phyloP scores from a whole-genome alignment of 768 basidiomycete species.

The Hericium alpestre region DNA sequence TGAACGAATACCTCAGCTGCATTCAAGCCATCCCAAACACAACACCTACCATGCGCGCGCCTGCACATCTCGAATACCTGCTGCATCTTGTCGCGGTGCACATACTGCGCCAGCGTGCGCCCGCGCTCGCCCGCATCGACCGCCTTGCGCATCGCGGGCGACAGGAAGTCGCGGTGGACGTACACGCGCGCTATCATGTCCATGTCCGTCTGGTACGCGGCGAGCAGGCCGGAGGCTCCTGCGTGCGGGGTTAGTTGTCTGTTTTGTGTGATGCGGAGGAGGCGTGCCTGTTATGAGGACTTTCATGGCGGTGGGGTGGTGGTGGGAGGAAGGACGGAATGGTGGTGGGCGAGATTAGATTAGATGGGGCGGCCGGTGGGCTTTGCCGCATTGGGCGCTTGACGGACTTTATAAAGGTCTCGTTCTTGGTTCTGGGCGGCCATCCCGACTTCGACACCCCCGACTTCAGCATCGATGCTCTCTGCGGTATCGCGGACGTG shows the following conservation, averaged over 20 bases:
- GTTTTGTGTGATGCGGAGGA: not conserved
- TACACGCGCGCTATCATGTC: slow-evolving; percentile 55
- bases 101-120: slow-evolving; percentile 71
- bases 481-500: too few relatives aligned
- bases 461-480: too few relatives aligned
- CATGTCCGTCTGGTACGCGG: slow-evolving; percentile 59
- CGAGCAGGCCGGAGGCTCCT: slow-evolving; percentile 75
- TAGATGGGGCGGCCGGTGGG: too few relatives aligned
- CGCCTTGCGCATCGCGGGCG: slow-evolving; percentile 50
- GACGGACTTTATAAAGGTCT: too few relatives aligned
- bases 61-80: slow-evolving; percentile 66
- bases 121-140: slow-evolving; percentile 62
- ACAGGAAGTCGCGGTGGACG: slow-evolving; percentile 71
- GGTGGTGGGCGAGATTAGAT: not conserved
- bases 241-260: not conserved
- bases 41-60: slow-evolving; percentile 51
- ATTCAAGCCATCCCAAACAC: not conserved
- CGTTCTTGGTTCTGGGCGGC: too few relatives aligned
- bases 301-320: not conserved
- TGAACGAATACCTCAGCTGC: not conserved
- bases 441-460: too few relatives aligned
- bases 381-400: too few relatives aligned
- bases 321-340: not conserved
- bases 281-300: not conserved
- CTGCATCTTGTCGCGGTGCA: slow-evolving; percentile 68